Conservation (phyloP, 495 filamentous ascomycete species). For the Annulohypoxylon moriforme region DNA sequence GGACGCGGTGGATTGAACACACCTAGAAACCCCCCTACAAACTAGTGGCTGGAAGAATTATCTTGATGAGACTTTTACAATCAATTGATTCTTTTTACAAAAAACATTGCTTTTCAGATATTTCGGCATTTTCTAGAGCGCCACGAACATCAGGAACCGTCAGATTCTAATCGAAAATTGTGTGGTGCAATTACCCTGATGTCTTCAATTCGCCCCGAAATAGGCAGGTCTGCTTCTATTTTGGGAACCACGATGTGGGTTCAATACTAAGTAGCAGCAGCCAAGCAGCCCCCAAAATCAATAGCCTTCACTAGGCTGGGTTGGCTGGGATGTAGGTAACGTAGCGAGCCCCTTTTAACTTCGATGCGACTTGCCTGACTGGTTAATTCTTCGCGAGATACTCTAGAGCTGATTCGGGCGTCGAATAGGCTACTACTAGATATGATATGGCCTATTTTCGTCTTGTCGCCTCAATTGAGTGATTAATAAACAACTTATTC, state of each 20-base stretch:
- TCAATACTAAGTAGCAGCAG: neutral
- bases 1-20: neutral
- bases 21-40: too few species aligned
- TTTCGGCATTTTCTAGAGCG: too few species aligned
- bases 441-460: neutral
- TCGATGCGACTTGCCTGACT: neutral
- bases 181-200: neutral
- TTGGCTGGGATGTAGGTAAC: conserved; percentile 10
- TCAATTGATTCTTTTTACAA: neutral
- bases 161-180: conserved; percentile 24
- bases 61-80: neutral
- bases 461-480: neutral
- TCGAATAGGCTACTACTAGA: conserved; percentile 14
- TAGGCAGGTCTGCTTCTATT: conserved; percentile 19
- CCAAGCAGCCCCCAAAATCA: neutral
- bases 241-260: conserved; percentile 3
- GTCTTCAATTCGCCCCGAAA: neutral
- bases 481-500: conserved; percentile 2
- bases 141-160: neutral
- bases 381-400: neutral
- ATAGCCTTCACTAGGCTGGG: neutral
- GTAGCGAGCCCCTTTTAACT: conserved; percentile 6
- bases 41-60: too few species aligned
- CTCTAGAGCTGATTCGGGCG: neutral
- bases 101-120: neutral